Evolutionary conservation across 306 rosid species (phyloP), one percentile per base, ranked within the genome.

Genomic region (Begonia fuchsioides): DNA sequence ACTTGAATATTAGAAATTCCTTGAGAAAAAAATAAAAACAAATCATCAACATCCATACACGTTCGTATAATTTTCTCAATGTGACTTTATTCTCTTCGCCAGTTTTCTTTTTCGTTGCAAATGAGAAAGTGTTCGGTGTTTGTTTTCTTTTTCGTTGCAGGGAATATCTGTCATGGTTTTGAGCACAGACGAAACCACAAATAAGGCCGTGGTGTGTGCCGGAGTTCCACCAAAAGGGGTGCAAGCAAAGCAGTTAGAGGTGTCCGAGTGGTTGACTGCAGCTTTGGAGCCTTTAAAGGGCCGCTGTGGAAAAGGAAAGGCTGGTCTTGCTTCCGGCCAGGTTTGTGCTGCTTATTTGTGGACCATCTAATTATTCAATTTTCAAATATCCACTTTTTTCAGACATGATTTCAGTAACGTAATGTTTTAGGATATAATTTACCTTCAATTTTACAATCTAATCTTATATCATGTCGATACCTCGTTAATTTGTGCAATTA

Each of bases 281-380:
- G 79, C 96, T 57, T 59, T 90, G 64, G 94, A 53, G 54, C 98
- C 98, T 43, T 48, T 90, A 6, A 79, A 90, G 54, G 98, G 96
- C 51, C 77, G 78, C 57, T 73, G 96, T 46, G 98, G 98, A 40
- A 90, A 77, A 66, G 98, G 98, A 52, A 90, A 85, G 63, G 79
- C 81, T 44, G 98, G 98, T 56, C 93, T 90, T 56, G 98, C 96
- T 17, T 64, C 96, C 1, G 98, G 98, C 62, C 98, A 90, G 98
- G 98, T 90, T 60, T 47, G 79, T 68, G 13, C 52, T 16, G 1
- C 3, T 44, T 7, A 12, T 38, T 52, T 10, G 10, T 6, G 11
- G 18, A 17, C 45, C 38, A 13, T 38, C 44, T 15, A 15, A 9
- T 15, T 14, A n/a, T n/a, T 44, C 14, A 6, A 44, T 44, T 6